A percentile compares a stretch with the other conserved stretches of the same genome.
These are phyloP conservation scores for Floccularia luteovirens DNA, from an alignment of 768 basidiomycete genomes.

Conservation along the genomic window DNA sequence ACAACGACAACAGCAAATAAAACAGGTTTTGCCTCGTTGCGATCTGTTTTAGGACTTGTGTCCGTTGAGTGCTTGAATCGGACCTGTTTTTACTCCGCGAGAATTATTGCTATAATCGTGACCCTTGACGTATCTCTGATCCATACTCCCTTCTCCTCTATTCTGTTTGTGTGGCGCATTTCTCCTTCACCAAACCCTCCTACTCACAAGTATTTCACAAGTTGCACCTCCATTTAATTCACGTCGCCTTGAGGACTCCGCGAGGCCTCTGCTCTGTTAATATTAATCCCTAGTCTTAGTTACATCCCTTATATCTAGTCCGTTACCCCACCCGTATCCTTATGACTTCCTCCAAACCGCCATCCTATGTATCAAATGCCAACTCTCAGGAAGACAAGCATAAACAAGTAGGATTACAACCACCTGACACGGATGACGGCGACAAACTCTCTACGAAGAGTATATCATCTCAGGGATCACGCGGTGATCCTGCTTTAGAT, in stretches of 20 bases:
- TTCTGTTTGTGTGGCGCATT: conserved; percentile 1
- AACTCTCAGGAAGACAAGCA: conserved; percentile 10
- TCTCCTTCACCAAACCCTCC: conserved; percentile 7
- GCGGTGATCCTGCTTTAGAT: conserved; percentile 16
- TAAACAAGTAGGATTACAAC: conserved; percentile 8
- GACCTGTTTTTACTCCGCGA: too few species aligned
- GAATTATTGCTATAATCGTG: too few species aligned
- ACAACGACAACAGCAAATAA: too few species aligned
- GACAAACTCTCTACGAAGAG: conserved; percentile 13
- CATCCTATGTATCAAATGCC: conserved; percentile 11
- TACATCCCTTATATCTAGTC: conserved; percentile 6
- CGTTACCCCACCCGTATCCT: background rate
- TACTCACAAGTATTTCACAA: conserved; percentile 3
- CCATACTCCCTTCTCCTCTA: background rate
- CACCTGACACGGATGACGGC: conserved; percentile 14
- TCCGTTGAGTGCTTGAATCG: too few species aligned
- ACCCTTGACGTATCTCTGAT: too few species aligned
- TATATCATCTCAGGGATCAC: conserved; percentile 15
- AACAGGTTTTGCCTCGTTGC: too few species aligned
- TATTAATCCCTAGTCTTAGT: too few species aligned
- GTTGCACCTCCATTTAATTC: conserved; percentile 10
- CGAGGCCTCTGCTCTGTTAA: conserved; percentile 16
- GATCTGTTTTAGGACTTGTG: too few species aligned
- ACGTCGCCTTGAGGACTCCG: conserved; percentile 15
- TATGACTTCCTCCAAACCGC: conserved; percentile 6